Percentiles rank a stretch among this genome's conserved stretches.
Conservation (phyloP, 495 filamentous ascomycete genomes). For the Rhizodiscina lignyota region DNA sequence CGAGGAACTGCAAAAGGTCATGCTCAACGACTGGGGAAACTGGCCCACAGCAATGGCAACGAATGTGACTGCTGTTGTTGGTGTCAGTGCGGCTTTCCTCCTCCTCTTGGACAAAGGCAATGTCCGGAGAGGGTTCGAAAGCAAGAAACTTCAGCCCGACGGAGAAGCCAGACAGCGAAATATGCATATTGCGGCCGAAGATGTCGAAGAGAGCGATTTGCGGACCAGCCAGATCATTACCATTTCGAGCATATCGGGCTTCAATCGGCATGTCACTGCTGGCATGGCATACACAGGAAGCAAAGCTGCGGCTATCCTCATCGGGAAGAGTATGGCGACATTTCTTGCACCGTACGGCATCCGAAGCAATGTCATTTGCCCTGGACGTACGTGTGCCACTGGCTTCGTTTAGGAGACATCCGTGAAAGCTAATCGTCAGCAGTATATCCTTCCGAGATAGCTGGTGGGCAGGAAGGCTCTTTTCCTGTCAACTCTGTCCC, state of each 20-base stretch:
- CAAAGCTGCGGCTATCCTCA: constrained; percentile 17
- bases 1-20: constrained; percentile 4
- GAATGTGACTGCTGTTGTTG: constrained; percentile 13
- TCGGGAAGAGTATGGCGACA: constrained; percentile 21
- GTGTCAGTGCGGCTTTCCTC: constrained; percentile 13
- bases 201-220: constrained; percentile 10
- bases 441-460: constrained; percentile 53
- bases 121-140: constrained; percentile 10
- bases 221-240: constrained; percentile 20
- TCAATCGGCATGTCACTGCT: constrained; percentile 12
- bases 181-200: background rate
- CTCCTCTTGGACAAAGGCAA: constrained; percentile 14
- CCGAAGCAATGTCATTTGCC: constrained; percentile 15
- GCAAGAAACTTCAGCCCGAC: constrained; percentile 5
- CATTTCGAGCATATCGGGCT: constrained; percentile 16
- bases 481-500: constrained; percentile 33
- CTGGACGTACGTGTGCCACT: constrained; percentile 7
- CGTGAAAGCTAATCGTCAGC: too few relatives aligned
- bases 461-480: constrained; percentile 21
- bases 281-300: constrained; percentile 19
- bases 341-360: constrained; percentile 19
- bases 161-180: constrained; percentile 6
- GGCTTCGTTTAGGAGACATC: too few relatives aligned
- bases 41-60: constrained; percentile 11
- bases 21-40: constrained; percentile 8